Base-by-base conservation (phyloP, 208 protist genomes). In the Leishmania aethiopica region DNA sequence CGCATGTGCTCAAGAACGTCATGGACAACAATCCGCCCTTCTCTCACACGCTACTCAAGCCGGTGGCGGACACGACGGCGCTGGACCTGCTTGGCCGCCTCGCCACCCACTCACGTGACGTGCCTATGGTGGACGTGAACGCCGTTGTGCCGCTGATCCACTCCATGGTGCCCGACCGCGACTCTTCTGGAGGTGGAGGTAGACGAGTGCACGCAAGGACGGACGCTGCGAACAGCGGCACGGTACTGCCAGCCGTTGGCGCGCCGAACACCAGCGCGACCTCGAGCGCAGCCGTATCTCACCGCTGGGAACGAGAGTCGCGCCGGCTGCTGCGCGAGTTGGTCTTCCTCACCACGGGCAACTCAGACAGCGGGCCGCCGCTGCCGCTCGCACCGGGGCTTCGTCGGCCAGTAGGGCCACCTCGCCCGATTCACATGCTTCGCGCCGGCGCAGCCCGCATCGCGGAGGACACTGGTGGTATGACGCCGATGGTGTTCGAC, bases 51-150 rank as follows among this genome's bases (percentile, higher is more conserved):
- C 83, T 96, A 47, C 91, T 97, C 84, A 84, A 86, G 64, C 94
- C 94, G 4, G 84, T 97, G 64, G 60, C 87, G 60, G 91, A 92
- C 75, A 86, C 91, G 73, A 90, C 77, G 37, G 83, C 95, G 78
- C 87, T 97, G 37, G 69, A 87, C 19, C 78, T 97, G 64, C 80
- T 86, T 22, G 76, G 67, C 42, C n/a, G n/a, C 17, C 69, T 82
- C 8, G 81, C 91, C 0, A 81, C 79, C 40, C 71, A 89, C 37
- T 75, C 87, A 47, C 84, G 86, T 40, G 85, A 91, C 37, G 64
- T 90, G 42, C 89, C 93, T 1, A 82, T 97, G 70, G 93, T 97
- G 17, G 92, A 97, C 86, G 88, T 88, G 13, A 97, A 97, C 77
- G 83, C 93, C 40, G 82, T 97, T 51, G 79, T 92, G 72, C 89